Base-by-base conservation (phyloP, 2,329 filamentous ascomycete species). In the Ascochyta fabae region DNA sequence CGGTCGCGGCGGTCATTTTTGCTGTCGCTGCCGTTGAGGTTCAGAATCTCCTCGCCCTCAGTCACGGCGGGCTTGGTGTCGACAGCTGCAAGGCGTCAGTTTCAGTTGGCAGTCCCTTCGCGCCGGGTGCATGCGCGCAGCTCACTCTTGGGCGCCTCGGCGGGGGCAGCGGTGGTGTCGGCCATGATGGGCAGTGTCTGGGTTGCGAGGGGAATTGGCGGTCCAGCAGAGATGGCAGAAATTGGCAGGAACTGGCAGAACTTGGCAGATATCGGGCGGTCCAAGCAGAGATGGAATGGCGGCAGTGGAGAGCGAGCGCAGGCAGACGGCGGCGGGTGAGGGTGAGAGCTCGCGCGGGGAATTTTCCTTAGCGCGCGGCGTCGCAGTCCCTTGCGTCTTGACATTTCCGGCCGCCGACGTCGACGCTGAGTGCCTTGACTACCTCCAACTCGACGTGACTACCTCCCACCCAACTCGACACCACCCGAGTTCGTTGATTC, bases 131-230 rank as follows among this genome's bases (percentile, higher is more conserved):
- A 51, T 42, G 34, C 36, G 47, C n/a, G 33, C 36, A 31, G 46
- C 40, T 44, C 57, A 56, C 49, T 59, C 61, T 48, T 63, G 60
- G 34, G 60, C 50, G 26, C 50, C 54, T 71, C 64, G 23, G 33
- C 60, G 36, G 59, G 54, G 60, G 59, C 59, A 27, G 45, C 57
- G 27, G 60, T 47, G 22, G 55, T 62, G 65, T 70, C 66, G 54
- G 67, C 62, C 67, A 70, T 71, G 24, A 19, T 19, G 19, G 19
- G 19, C 19, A 19, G 29, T 13, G 10, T 42, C 48, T 53, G 31
- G 54, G 44, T 38, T 15, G 43, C 23, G 22, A 10, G n/a, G 22
- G 27, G 27, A 29, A 29, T 29, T 29, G 27, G 27, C 27, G 27
- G 27, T 29, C 27, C 27, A 29, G 27, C 19, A 19, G 19, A 19